Evolutionary conservation across 2,329 filamentous ascomycete species (phyloP).

Genomic region (Xylariaceae sp.): DNA sequence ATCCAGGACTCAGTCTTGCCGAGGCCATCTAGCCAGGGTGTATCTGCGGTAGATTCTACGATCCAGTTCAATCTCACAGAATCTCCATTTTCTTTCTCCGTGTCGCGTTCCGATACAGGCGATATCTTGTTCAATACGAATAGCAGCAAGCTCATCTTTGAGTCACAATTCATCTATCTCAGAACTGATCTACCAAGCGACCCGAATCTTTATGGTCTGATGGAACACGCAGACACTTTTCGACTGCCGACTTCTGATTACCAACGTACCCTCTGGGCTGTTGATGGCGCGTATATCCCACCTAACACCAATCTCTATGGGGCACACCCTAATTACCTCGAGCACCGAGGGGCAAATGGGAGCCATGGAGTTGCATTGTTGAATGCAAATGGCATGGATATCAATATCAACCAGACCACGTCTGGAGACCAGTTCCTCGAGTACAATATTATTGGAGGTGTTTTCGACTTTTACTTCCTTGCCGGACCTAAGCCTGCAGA

Average conservation of each 20-base stretch:
- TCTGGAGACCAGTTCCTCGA: slow-evolving; percentile 59
- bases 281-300: slow-evolving; percentile 48
- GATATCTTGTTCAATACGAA: slow-evolving; percentile 56
- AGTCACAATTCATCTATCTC: slow-evolving; percentile 49
- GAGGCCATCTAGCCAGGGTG: slow-evolving; percentile 14
- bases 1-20: slow-evolving; percentile 24
- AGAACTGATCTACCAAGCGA: slow-evolving; percentile 53
- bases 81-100: slow-evolving; percentile 63
- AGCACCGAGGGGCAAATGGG: slow-evolving; percentile 48
- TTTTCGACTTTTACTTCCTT: slow-evolving; percentile 58
- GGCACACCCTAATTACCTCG: slow-evolving; percentile 61
- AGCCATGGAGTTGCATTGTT: slow-evolving; percentile 57
- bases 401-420: slow-evolving; percentile 35
- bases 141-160: slow-evolving; percentile 32
- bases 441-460: slow-evolving; percentile 63
- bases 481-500: slow-evolving; percentile 46
- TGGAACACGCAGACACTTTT: slow-evolving; percentile 59
- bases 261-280: slow-evolving; percentile 56
- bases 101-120: slow-evolving; percentile 40
- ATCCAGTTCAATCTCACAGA: slow-evolving; percentile 44
- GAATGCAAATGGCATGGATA: slow-evolving; percentile 63
- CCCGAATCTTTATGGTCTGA: slow-evolving; percentile 60
- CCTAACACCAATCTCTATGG: slow-evolving; percentile 56
- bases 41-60: slow-evolving; percentile 19
- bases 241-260: slow-evolving; percentile 54